Evolutionary conservation across 257 asterid genomes (phyloP), one percentile per base, ranked within the genome.

Genomic region (Solanum sparsipilum): DNA sequence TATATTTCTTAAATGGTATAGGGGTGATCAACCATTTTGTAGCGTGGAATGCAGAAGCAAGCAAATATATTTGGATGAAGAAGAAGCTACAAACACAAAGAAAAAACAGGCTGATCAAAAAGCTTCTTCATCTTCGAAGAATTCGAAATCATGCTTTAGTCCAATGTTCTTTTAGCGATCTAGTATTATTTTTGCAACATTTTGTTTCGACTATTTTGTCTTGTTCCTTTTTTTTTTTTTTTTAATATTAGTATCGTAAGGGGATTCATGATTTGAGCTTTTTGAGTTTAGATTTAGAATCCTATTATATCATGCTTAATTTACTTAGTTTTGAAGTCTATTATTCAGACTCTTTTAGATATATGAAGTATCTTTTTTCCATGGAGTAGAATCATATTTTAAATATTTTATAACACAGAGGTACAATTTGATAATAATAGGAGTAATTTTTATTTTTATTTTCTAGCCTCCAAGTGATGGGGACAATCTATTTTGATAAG

Each of bases 1-100:
- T 6, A 35, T 35, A 5, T 10, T 11, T 75, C 52, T 10, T 75
- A 13, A 38, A 75, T 11, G 83, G 65, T 34, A 90, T 93, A 96
- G 99, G 88, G 99, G 99, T 89, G 98, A 96, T 88, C 93, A 44
- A 60, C 96, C 93, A n/a, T 96, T 94, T 87, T 96, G 99, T 78
- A 95, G 98, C 27, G 93, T 88, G 92, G 99, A 96, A 90, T 96
- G 99, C 92, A 94, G 99, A 84, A 93, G 89, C 93, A 95, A 94
- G 91, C 98, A 96, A 88, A 95, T 96, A 13, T 91, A 90, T 93
- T 94, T 93, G 96, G 99, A 95, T 48, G 99, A 96, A 89, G 93
- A 95, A 85, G 98, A 93, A 89, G 44, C 56, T 23, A 38, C 25
- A 36, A 38, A 75, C 21, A 11, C 20, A 38, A 23, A 75, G 20